Evolutionary conservation across 139 green algal genomes (phyloP), one percentile per base, ranked within the genome.

Genomic region (Deuterostichococcus epilithicus): DNA sequence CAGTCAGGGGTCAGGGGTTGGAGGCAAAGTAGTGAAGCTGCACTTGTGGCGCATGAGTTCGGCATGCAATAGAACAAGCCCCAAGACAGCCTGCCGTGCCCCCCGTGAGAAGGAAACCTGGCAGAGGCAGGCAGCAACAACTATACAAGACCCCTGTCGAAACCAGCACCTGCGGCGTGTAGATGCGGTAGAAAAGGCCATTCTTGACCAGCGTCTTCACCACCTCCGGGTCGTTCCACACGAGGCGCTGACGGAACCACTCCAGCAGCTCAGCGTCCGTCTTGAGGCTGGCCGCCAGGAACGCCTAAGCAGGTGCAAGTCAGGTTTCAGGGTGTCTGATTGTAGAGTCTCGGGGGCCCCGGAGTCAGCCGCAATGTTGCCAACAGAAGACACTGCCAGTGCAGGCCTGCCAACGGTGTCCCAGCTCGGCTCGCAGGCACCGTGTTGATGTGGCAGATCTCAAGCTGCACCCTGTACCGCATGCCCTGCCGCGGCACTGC

Each of bases 181-280:
- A 90, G n/a, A 94, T 73, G 35, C 90, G 87, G 20, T 76, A 78
- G 73, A 94, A 90, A 26, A 94, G 75, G 0, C 90, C 90, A 33
- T 85, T 88, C 34, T 90, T 87, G 20, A 92, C 58, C 30, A 94
- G 78, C 23, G 92, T 84, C 13, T 81, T 81, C 36, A 88, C 85
- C 32, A 84, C 75, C 0, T 75, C 79, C 0, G 73, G 69, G 71
- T 94, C 86, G 28, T 80, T 78, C 90, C 90, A 94, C 26, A 94
- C 82, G 59, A 92, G 79, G 35, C 85, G 83, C 39, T 90, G 80
- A 66, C 76, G 72, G 80, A 93, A 94, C 85, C 86, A 94, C 30
- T 87, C 35, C 70, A 92, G 72, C 30, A 94, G 85, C 68, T 94
- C 85, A 3, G 81, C 81, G 63, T 93, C 86, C 8, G 69, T 83